These are phyloP conservation scores for Metarhizium rileyi DNA, from an alignment of 2,329 filamentous ascomycete genomes.

Conservation along the genomic window DNA sequence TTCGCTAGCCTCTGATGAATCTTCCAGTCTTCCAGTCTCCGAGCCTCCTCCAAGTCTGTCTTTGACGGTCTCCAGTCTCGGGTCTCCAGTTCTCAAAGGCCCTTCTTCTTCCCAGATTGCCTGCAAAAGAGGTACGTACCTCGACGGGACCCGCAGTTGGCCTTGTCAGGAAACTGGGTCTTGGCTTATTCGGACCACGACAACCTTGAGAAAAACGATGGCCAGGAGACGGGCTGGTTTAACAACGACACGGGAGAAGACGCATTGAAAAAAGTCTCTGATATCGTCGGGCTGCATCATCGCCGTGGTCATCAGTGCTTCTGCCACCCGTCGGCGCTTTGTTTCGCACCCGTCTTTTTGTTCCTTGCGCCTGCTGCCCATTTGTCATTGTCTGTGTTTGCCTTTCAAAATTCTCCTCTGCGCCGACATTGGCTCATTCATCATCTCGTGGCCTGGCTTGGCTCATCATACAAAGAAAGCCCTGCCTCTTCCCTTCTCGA, in stretches of 20 bases:
- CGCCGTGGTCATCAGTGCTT: conserved; percentile 6
- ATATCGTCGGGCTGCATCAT: conserved; percentile 13
- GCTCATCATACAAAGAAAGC: conserved; percentile 6
- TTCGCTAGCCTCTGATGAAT: too few species aligned
- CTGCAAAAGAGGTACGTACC: conserved; percentile 1
- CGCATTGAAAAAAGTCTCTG: conserved; percentile 10
- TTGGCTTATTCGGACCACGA: conserved; percentile 31
- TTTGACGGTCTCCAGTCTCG: neutral
- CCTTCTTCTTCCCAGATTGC: neutral
- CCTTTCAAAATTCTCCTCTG: conserved; percentile 7
- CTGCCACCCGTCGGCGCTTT: conserved; percentile 6
- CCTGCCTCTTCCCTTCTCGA: conserved; percentile 3
- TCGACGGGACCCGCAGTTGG: conserved; percentile 4
- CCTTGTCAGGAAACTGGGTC: conserved; percentile 11
- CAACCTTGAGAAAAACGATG: conserved; percentile 28
- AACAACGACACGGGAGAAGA: conserved; percentile 3
- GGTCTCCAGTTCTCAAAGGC: neutral
- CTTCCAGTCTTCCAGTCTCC: too few species aligned
- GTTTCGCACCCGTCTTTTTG: conserved; percentile 7
- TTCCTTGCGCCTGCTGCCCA: conserved; percentile 2
- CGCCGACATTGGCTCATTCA: conserved; percentile 7
- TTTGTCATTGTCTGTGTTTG: conserved; percentile 7
- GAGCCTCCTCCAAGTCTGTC: too few species aligned
- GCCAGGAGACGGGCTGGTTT: conserved; percentile 19
- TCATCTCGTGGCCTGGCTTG: conserved; percentile 2